Evolutionary conservation across 495 filamentous ascomycete species (phyloP).

Genomic region (Extremus antarcticus): DNA sequence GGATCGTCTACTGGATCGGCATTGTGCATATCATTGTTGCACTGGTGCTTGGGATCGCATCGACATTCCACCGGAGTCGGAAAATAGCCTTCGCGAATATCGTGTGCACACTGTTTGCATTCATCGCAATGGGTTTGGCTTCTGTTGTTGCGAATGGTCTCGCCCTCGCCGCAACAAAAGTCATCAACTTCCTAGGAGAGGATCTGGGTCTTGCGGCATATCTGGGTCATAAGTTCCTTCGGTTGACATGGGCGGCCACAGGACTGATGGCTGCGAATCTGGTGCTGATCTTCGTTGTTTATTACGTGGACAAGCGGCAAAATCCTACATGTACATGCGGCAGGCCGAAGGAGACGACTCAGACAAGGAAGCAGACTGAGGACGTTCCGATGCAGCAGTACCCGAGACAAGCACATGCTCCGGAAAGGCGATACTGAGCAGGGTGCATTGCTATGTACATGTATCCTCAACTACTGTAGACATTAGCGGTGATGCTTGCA

Average conservation of each 20-base stretch:
- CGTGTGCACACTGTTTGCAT: conserved; percentile 34
- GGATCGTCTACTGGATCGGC: conserved; percentile 54
- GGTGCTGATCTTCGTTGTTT: conserved; percentile 2
- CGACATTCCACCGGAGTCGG: conserved; percentile 7
- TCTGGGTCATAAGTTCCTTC: conserved; percentile 45
- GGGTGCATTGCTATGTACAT: too few relatives aligned
- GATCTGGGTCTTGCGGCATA: conserved; percentile 43
- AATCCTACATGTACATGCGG: neutral
- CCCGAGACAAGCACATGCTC: too few relatives aligned
- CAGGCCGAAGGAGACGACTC: neutral
- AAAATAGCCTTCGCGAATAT: conserved; percentile 32
- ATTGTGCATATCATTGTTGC: conserved; percentile 45
- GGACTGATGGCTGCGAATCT: conserved; percentile 38
- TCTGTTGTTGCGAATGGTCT: conserved; percentile 54
- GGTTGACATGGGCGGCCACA: conserved; percentile 50
- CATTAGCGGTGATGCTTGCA: too few relatives aligned
- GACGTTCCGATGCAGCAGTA: neutral
- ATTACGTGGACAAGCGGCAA: neutral
- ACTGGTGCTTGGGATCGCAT: conserved; percentile 38
- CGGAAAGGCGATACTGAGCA: too few relatives aligned
- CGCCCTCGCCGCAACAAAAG: conserved; percentile 43
- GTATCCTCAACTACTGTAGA: too few relatives aligned
- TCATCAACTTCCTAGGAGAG: conserved; percentile 47
- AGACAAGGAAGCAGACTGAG: neutral
- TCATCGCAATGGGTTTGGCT: conserved; percentile 42